Evolutionary conservation across 306 rosid genomes (phyloP), one percentile per base, ranked within the genome.

Genomic region (Canavalia ensiformis): DNA sequence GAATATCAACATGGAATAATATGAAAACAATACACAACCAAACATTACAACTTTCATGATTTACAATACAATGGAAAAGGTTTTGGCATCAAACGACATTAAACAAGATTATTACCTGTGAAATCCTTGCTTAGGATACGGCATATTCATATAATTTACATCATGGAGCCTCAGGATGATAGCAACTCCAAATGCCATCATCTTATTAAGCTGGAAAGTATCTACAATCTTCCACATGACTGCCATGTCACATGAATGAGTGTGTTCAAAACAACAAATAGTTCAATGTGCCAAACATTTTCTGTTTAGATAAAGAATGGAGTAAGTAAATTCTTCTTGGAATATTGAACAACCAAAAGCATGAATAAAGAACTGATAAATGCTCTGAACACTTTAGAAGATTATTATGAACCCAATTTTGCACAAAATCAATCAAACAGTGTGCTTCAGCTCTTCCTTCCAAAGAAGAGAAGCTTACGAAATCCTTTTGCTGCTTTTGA

Each of bases 381-480:
- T 75, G 41, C 47, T 75, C 50, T 42, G 59, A 83, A 67, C 81
- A 77, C 82, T 82, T 60, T n/a, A 76, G 81, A 69, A n/a, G 68
- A 59, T 77, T 69, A 77, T 50, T 58, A 41, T 50, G 9, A 88
- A 83, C 76, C 75, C 18, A 34, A 73, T 75, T 50, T 29, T 67
- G 29, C 71, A 77, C 68, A 60, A 18, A 71, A 77, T 82, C 89
- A 91, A 75, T 49, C 73, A 52, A 72, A 66, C 9, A 58, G 49
- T n/a, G 85, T 49, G 85, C 71, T 84, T 92, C 89, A 83, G 81
- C 87, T 83, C 78, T 81, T 93, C 76, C 90, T 89, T 73, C 99
- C 98, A 77, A 95, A 95, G 88, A 93, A 84, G 57, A 95, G 97
- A 81, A 95, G 98, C 90, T 90, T 95, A 49, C 95, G 92, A 44